A percentile compares a stretch with the other conserved stretches of the same genome.
phyloP scores from a whole-genome alignment of 2,329 filamentous ascomycete species.

The Sporothrix humicola region DNA sequence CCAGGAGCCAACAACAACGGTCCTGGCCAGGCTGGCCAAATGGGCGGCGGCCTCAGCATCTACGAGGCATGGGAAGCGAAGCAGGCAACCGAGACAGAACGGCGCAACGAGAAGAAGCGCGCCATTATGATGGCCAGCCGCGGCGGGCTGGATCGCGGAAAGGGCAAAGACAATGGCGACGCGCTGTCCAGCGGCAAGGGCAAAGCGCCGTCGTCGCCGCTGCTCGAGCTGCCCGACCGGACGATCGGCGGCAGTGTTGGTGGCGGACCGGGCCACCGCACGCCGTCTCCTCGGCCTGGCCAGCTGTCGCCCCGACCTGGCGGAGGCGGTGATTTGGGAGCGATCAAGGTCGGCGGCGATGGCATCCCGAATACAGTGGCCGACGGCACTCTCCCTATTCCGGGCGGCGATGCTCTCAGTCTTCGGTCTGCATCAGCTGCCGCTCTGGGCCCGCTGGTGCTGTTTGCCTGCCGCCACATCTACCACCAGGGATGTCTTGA shows the following conservation, averaged over 20 bases:
- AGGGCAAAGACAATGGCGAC: constrained; percentile 45
- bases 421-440: constrained; percentile 40
- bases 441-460: constrained; percentile 67
- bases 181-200: constrained; percentile 46
- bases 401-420: constrained; percentile 14
- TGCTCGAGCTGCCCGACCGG: constrained; percentile 2
- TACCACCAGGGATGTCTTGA: constrained; percentile 74
- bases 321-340: constrained; percentile 35
- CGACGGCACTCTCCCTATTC: constrained; percentile 39
- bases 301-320: constrained; percentile 32
- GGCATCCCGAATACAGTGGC: not conserved
- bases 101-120: constrained; percentile 45
- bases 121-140: constrained; percentile 33
- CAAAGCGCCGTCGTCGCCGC: constrained; percentile 41
- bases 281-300: constrained; percentile 26
- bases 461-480: constrained; percentile 73
- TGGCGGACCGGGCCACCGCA: constrained; percentile 9
- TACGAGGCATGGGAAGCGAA: constrained; percentile 82
- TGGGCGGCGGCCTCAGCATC: constrained; percentile 53
- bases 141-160: constrained; percentile 46
- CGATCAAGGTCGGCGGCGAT: not conserved
- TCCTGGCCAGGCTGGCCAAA: not conserved
- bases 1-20: not conserved
- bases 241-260: not conserved
- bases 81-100: constrained; percentile 55